Base-by-base conservation (phyloP, 805 yeast genomes). In the Candida taoyuanica region DNA sequence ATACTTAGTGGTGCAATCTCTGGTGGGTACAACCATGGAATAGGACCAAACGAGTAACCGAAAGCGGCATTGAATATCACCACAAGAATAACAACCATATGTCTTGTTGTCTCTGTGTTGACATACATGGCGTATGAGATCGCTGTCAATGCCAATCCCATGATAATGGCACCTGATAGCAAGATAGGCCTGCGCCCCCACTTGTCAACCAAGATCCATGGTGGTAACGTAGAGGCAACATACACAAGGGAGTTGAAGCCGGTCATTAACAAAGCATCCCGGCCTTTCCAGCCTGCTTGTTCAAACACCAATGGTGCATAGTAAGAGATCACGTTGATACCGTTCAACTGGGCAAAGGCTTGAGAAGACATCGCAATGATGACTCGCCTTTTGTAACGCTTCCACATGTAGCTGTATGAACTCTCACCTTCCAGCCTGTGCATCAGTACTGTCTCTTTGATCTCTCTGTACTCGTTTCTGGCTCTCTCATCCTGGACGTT, bases 301-400 rank as follows among this genome's bases (percentile, higher is more conserved):
- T 89, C 96, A 61, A 88, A 89, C 33, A 88, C 95, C 61, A 89
- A 65, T 2, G 96, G 96, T 2, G 96, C 96, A 64, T 88, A 88
- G 62, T 89, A 89, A 1, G 94, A 81, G 38, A 89, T 85, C 36
- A 89, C 91, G 56, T 88, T 89, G 61, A 88, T 89, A 52, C 97
- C 97, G 59, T 88, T 85, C 58, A 89, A 68, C 62, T 89, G 96
- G 3, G 97, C 96, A 68, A 89, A 87, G 67, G 86, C 77, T 58
- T 85, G 95, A 3, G 95, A 82, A 25, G 87, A 77, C 78, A 93
- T 86, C 2, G 95, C 96, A 46, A 89, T 84, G 25, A 87, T 69
- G 17, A 89, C 78, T 35, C 97, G 69, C 56, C 77, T 76, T 46
- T 78, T 78, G 60, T 89, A 89, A 43, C 82, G 68, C 34, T 74